These are phyloP conservation scores for Spirogloea muscicola DNA, from an alignment of 139 green algal species.

Conservation along the genomic window DNA sequence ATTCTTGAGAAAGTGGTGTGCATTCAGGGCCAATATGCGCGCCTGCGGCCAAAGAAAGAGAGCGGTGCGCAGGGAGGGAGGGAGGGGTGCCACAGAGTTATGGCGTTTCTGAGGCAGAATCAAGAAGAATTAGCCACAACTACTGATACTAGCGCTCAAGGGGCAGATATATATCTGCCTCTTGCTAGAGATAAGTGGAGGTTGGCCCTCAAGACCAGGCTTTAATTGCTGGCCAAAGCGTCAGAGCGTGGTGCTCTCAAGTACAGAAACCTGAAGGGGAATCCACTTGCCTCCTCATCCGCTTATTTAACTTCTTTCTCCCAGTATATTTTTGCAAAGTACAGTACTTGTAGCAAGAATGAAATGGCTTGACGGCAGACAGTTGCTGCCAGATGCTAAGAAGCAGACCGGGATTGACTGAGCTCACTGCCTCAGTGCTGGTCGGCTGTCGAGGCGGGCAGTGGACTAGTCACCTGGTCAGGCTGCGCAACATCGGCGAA, in stretches of 20 bases:
- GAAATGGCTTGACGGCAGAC: neutral
- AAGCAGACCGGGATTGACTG: neutral
- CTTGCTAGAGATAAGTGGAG: too few species aligned
- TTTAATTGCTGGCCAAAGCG: too few species aligned
- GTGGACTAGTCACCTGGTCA: slow-evolving; percentile 32
- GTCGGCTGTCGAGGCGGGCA: neutral
- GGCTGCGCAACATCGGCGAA: slow-evolving; percentile 98
- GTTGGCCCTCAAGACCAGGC: too few species aligned
- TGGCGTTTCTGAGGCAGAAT: too few species aligned
- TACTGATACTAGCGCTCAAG: too few species aligned
- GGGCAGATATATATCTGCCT: too few species aligned
- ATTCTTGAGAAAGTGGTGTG: slow-evolving; percentile 97
- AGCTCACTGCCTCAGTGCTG: too few species aligned
- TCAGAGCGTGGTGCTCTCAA: slow-evolving; percentile 9
- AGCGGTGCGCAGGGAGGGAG: too few species aligned
- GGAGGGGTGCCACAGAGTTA: too few species aligned
- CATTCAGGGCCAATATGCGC: slow-evolving; percentile 96
- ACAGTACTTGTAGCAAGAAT: neutral
- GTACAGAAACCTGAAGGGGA: slow-evolving; percentile 1
- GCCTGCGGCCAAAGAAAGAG: slow-evolving; percentile 59
- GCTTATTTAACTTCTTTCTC: neutral
- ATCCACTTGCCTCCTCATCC: too few species aligned
- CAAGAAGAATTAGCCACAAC: too few species aligned
- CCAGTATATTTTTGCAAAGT: neutral
- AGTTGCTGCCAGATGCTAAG: neutral